phyloP scores from a whole-genome alignment of 768 basidiomycete genomes.

The Cystobasidium tubakii region DNA sequence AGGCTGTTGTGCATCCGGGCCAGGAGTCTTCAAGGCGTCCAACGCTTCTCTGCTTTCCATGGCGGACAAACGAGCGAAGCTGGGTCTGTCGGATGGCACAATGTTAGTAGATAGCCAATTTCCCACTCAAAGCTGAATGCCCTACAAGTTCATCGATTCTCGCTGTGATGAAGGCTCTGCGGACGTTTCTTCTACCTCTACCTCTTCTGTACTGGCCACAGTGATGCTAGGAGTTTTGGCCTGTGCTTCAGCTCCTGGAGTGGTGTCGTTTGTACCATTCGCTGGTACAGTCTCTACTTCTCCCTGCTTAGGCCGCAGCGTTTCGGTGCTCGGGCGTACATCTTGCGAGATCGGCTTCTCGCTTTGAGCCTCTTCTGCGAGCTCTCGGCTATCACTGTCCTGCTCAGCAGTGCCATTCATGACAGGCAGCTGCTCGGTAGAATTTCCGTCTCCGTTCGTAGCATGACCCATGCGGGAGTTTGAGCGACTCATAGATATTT shows the following conservation, averaged over 20 bases:
- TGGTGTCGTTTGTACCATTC: slow-evolving; percentile 41
- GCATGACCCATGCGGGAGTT: neutral
- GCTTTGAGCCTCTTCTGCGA: neutral
- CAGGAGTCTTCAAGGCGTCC: slow-evolving; percentile 21
- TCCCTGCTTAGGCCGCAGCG: neutral
- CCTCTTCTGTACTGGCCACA: neutral
- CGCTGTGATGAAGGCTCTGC: slow-evolving; percentile 14
- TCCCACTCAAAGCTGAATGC: no score
- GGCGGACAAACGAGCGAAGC: neutral
- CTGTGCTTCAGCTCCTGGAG: slow-evolving; percentile 20
- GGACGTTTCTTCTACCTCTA: neutral
- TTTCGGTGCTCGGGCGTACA: slow-evolving; percentile 11
- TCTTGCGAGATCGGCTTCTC: neutral
- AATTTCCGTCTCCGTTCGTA: neutral
- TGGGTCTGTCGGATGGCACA: neutral
- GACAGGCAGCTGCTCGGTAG: neutral
- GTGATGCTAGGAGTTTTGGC: neutral
- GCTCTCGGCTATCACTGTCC: neutral
- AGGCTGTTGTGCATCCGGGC: slow-evolving; percentile 1
- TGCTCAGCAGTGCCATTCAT: neutral
- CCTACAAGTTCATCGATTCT: slow-evolving; percentile 19
- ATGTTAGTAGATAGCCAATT: no score
- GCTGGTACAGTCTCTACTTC: neutral
- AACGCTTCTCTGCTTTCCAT: slow-evolving; percentile 9
- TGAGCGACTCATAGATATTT: slow-evolving; percentile 7